Base-by-base conservation (phyloP, 306 rosid species). In the Cucurbita moschata region DNA sequence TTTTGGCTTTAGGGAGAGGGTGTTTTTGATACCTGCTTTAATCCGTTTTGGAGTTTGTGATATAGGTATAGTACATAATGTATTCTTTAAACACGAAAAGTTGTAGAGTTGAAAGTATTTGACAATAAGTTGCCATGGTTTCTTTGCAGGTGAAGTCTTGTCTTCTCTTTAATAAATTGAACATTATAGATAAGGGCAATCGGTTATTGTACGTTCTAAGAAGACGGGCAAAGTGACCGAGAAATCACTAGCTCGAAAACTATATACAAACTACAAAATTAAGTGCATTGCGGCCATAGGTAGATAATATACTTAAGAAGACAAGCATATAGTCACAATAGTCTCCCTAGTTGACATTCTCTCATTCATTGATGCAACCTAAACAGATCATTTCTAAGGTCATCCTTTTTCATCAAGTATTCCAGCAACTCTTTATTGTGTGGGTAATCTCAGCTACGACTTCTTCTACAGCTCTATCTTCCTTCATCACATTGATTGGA, bases 41-140 rank as follows among this genome's bases (percentile, higher is more conserved):
- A 68, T 68, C 23, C 73, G 82, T 72, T 75, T 75, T 44, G 52
- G 69, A 84, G 78, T 86, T 83, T 90, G 90, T 85, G 86, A 82
- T 85, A 81, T 84, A 81, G 82, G 71, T 84, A 30, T 30, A 79
- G 88, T 84, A 79, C 77, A 82, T 88, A 84, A 82, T 85, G 87
- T 88, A 90, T 90, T 92, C 87, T 88, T 92, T 90, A 76, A 86
- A 87, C 91, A 73, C 57, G 13, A 50, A 30, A 84, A 82, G 68
- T 83, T 81, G 86, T 58, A 82, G 84, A 88, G 81, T 81, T 82
- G 77, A 87, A 86, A 79, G 75, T 77, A 75, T 76, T 83, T 79
- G 72, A 78, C 86, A 79, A 76, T 81, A 74, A 79, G 71, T 66
- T 76, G 60, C 62, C 65, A 61, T 81, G 75, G 67, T 72, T 76